A percentile compares a stretch with the other conserved stretches of the same genome.
Evolutionary conservation across 352 stramenopile genomes (phyloP).

Genomic region (Sclerospora graminicola): DNA sequence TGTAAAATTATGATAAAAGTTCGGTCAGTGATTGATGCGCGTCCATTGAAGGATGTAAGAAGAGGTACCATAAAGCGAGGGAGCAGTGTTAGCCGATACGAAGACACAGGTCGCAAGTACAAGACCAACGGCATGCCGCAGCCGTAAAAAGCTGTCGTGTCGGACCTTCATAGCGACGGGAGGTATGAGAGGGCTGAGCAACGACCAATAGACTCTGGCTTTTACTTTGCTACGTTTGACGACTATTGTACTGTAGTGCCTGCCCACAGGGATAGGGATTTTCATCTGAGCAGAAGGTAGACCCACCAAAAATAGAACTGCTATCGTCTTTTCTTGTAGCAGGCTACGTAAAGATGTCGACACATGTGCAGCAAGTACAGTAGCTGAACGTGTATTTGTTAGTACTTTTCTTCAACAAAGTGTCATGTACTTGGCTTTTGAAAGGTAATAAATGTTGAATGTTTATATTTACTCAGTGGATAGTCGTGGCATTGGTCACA

Average conservation of each 20-base stretch:
- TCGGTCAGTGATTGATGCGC: constrained; percentile 1
- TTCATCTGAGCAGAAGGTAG: too few relatives aligned
- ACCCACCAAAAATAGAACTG: too few relatives aligned
- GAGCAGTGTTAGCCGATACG: constrained; percentile 17
- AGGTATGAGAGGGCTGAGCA: constrained; percentile 11
- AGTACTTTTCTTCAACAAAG: too few relatives aligned
- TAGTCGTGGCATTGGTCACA: too few relatives aligned
- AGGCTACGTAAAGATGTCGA: too few relatives aligned
- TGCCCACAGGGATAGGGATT: neutral
- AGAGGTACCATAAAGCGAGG: constrained; percentile 42
- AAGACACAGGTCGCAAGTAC: constrained; percentile 14
- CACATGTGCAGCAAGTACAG: too few relatives aligned
- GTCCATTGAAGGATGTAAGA: neutral
- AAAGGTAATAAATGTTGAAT: too few relatives aligned
- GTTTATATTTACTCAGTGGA: too few relatives aligned
- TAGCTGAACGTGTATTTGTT: too few relatives aligned
- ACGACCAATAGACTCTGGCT: constrained; percentile 2
- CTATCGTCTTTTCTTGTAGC: too few relatives aligned
- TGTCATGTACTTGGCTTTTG: too few relatives aligned
- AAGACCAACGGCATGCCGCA: constrained; percentile 11
- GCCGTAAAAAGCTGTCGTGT: constrained; percentile 9
- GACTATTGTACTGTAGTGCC: neutral
- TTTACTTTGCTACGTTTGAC: neutral
- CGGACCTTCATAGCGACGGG: constrained; percentile 21
- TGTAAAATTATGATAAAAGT: constrained; percentile 5